phyloP scores from a whole-genome alignment of 2,329 filamentous ascomycete genomes.

The Phialophora chinensis region DNA sequence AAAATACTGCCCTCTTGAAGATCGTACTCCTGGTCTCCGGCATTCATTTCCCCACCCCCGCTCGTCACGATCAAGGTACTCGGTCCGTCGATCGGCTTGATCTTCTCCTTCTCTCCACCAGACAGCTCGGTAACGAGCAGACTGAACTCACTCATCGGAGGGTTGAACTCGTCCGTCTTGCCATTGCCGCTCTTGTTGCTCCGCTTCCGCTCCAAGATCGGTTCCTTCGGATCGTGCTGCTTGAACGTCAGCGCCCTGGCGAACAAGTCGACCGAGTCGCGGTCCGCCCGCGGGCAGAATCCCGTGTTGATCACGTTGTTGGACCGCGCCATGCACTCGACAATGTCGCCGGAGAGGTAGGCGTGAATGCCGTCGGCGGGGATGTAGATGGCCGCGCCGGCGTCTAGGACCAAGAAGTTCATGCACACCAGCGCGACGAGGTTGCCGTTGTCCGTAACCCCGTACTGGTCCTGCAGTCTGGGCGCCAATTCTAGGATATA shows the following conservation, averaged over 20 bases:
- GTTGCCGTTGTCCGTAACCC: slow-evolving; percentile 67
- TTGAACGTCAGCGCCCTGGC: slow-evolving; percentile 67
- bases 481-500: slow-evolving; percentile 71
- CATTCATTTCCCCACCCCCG: slow-evolving; percentile 63
- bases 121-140: slow-evolving; percentile 67
- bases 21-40: slow-evolving; percentile 58
- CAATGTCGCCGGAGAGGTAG: slow-evolving; percentile 74
- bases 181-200: slow-evolving; percentile 62
- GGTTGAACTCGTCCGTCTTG: slow-evolving; percentile 67
- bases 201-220: slow-evolving; percentile 58
- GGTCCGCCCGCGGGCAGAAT: slow-evolving; percentile 71
- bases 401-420: slow-evolving; percentile 72
- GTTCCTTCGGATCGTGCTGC: slow-evolving; percentile 64
- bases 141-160: slow-evolving; percentile 74
- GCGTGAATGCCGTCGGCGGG: slow-evolving; percentile 77
- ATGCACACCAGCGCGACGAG: slow-evolving; percentile 74
- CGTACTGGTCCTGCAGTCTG: slow-evolving; percentile 69
- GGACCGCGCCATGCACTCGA: slow-evolving; percentile 78
- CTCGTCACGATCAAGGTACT: slow-evolving; percentile 68
- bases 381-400: slow-evolving; percentile 72
- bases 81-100: slow-evolving; percentile 64
- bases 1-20: slow-evolving; percentile 68
- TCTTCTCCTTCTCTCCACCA: slow-evolving; percentile 63
- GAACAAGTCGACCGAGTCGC: slow-evolving; percentile 70
- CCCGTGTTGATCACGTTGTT: slow-evolving; percentile 78